A percentile compares a stretch with the other conserved stretches of the same genome.
Conservation (phyloP, 345 rosid species). For the Ricinus communis region DNA sequence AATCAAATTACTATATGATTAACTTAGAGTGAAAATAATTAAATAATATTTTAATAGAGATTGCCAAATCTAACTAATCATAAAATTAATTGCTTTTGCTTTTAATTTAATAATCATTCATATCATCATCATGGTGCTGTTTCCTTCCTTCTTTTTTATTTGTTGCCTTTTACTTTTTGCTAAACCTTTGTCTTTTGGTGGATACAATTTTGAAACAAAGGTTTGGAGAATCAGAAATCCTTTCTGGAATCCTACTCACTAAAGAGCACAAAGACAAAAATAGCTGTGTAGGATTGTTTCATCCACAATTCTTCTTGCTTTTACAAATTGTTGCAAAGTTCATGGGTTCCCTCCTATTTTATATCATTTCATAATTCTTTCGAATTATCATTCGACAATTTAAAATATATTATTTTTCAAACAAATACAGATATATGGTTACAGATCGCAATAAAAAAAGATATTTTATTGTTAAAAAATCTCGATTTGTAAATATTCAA, state of each 20-base stretch:
- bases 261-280: background rate
- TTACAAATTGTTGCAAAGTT: no score
- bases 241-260: background rate
- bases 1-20: background rate
- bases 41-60: background rate
- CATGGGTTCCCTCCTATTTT: no score
- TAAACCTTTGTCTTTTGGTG: background rate
- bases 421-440: no score
- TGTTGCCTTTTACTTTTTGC: background rate
- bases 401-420: no score
- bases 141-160: background rate
- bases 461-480: no score
- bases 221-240: background rate
- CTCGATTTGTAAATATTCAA: no score
- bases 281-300: no score
- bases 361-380: no score
- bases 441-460: no score
- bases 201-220: background rate
- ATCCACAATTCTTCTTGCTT: no score
- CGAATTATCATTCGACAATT: no score
- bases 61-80: background rate
- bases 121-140: background rate
- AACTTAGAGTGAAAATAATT: background rate
- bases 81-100: background rate
- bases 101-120: background rate